Evolutionary conservation across 345 rosid genomes (phyloP).

Genomic region (Boechera divaricarpa): DNA sequence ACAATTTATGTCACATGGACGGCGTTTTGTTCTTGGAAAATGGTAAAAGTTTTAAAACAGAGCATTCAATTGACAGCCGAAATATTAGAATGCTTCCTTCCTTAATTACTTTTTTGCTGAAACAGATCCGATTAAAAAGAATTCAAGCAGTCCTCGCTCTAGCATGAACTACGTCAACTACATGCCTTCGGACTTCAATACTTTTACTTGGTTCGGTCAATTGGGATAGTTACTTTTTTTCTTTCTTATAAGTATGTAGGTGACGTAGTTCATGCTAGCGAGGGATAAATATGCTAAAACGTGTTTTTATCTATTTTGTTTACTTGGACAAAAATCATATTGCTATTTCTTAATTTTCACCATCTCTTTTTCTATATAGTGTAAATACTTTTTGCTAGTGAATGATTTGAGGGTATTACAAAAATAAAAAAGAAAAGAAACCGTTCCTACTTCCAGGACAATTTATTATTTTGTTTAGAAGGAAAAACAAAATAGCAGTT

Average conservation of each 20-base stretch:
- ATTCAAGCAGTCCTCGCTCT: not conserved
- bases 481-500: slow-evolving; percentile 20
- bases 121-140: not conserved
- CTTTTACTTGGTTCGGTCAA: no score
- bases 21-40: slow-evolving; percentile 26
- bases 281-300: not conserved
- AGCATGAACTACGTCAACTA: not conserved
- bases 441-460: slow-evolving; percentile 1
- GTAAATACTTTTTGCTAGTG: not conserved
- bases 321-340: not conserved
- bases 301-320: not conserved
- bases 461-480: not conserved
- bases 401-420: not conserved
- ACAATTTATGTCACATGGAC: slow-evolving; percentile 17
- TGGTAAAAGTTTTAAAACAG: not conserved
- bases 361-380: not conserved
- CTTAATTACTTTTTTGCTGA: not conserved
- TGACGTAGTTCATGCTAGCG: no score
- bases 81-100: not conserved
- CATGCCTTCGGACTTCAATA: no score
- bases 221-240: no score
- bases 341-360: not conserved
- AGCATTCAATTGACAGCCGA: slow-evolving; percentile 19
- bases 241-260: no score
- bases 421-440: not conserved